phyloP scores from a whole-genome alignment of 129 eudicot species.

The Tanacetum coccineum region DNA sequence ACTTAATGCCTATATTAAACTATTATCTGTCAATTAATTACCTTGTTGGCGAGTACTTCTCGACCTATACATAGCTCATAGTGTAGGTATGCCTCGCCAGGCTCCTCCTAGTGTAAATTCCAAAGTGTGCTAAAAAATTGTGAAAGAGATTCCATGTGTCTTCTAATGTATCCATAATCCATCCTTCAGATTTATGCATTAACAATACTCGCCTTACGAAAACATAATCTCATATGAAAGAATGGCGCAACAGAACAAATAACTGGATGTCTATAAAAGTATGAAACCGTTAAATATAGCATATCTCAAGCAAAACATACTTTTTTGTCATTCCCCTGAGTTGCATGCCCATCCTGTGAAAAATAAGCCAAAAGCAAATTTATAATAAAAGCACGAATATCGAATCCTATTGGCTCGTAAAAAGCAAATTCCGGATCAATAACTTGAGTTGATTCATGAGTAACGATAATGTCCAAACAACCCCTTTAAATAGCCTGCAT shows the following conservation, averaged over 20 bases:
- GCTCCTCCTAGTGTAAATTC: constrained; percentile 81
- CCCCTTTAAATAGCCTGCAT: too few relatives aligned
- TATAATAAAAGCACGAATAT: constrained; percentile 90
- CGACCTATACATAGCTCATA: too few relatives aligned
- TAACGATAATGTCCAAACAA: too few relatives aligned
- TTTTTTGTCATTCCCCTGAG: constrained; percentile 48
- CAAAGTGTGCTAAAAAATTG: constrained; percentile 68
- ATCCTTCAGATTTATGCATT: constrained; percentile 57
- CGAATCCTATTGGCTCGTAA: constrained; percentile 93
- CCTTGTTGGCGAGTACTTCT: too few relatives aligned
- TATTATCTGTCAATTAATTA: too few relatives aligned
- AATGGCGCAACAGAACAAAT: background rate
- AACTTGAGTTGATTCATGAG: constrained; percentile 83
- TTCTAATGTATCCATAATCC: constrained; percentile 62
- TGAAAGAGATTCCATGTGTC: constrained; percentile 89
- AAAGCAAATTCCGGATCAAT: constrained; percentile 96
- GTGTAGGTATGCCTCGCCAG: constrained; percentile 93
- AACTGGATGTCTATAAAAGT: background rate
- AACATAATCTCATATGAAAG: background rate
- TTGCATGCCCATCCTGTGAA: constrained; percentile 82
- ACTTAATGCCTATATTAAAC: too few relatives aligned
- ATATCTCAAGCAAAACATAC: constrained; percentile 27
- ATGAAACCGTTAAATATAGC: background rate
- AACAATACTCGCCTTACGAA: constrained; percentile 1
- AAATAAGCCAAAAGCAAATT: constrained; percentile 80